Conservation (phyloP, 306 rosid species). For the Cucurbita ficifolia region DNA sequence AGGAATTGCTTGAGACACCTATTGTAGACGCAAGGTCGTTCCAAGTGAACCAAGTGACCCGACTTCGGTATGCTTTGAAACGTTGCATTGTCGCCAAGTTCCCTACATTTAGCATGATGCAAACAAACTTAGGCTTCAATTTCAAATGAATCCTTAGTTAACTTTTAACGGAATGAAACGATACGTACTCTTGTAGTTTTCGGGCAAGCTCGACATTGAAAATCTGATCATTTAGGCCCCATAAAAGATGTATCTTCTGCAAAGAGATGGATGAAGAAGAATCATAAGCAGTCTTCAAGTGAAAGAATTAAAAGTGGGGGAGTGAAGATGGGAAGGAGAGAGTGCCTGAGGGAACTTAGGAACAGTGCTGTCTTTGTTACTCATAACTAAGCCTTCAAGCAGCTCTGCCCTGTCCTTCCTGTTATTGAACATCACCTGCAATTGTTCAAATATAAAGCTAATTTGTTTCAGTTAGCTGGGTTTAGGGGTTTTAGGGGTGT, state of each 20-base stretch:
- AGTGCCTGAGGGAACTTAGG: constrained; percentile 59
- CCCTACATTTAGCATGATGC: constrained; percentile 11
- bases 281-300: background rate
- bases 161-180: too few relatives aligned
- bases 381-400: constrained; percentile 45
- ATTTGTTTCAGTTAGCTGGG: too few relatives aligned
- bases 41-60: constrained; percentile 62
- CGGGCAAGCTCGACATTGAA: constrained; percentile 61
- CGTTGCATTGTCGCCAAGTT: constrained; percentile 37
- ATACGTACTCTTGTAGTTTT: constrained; percentile 52
- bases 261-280: background rate
- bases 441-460: background rate
- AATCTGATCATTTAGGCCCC: constrained; percentile 84
- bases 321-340: background rate
- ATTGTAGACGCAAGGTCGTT: constrained; percentile 50
- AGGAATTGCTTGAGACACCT: constrained; percentile 27
- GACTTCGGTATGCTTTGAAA: constrained; percentile 29
- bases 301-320: background rate
- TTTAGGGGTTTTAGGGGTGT: too few relatives aligned
- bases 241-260: constrained; percentile 73
- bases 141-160: too few relatives aligned
- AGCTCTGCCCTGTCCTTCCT: constrained; percentile 76
- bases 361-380: constrained; percentile 30
- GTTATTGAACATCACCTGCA: constrained; percentile 73
- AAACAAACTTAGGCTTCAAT: too few relatives aligned